phyloP scores from a whole-genome alignment of 192 early-diverging fungal genomes.

The Backusella australiensis region DNA sequence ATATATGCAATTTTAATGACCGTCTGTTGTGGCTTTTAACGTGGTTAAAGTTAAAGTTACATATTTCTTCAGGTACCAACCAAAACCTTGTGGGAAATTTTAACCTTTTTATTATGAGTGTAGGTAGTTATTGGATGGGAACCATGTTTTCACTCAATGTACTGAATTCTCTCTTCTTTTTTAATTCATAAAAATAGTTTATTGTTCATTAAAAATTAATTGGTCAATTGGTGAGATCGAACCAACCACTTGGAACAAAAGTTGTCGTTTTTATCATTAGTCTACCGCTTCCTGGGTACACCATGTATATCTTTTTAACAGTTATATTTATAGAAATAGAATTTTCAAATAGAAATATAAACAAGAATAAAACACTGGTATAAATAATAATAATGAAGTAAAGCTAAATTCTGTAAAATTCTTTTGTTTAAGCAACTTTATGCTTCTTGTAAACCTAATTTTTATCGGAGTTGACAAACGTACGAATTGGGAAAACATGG shows the following conservation, averaged over 20 bases:
- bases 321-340: background rate
- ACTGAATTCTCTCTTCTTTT: background rate
- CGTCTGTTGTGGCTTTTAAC: background rate
- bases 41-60: background rate
- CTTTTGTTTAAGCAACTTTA: background rate
- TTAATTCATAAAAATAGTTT: background rate
- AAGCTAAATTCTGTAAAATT: background rate
- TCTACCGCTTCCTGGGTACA: background rate
- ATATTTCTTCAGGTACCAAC: background rate
- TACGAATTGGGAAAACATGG: background rate
- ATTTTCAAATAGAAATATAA: background rate
- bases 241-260: background rate
- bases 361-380: background rate
- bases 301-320: too few relatives aligned
- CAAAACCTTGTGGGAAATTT: background rate
- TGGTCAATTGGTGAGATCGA: background rate
- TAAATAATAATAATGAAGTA: background rate
- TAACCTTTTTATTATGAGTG: background rate
- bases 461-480: background rate
- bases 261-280: background rate
- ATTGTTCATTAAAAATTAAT: background rate
- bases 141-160: background rate
- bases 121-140: background rate
- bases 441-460: background rate
- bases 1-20: background rate